These are phyloP conservation scores for Tetragonia tetragonoides DNA, from an alignment of 148 eudicot species.

Conservation along the genomic window DNA sequence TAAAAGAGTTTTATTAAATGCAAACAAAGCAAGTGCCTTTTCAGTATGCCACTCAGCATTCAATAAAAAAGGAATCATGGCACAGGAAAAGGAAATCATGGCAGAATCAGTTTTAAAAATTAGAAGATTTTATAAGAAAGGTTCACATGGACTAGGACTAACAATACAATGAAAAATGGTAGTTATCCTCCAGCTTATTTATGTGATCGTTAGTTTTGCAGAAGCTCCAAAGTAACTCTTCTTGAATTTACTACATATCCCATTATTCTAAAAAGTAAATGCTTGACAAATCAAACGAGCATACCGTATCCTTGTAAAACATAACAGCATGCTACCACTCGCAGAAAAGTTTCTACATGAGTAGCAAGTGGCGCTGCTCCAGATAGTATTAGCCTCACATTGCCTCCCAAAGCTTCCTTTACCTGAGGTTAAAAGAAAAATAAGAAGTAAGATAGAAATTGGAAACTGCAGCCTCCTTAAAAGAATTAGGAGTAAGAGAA, in stretches of 20 bases:
- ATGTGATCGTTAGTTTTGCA: not conserved
- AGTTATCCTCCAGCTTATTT: not conserved
- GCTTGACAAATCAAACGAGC: conserved; percentile 8
- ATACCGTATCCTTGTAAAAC: conserved; percentile 98
- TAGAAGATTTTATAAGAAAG: no score
- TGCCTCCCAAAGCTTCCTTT: conserved; percentile 86
- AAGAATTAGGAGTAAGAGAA: not conserved
- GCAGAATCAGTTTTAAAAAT: no score
- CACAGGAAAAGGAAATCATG: no score
- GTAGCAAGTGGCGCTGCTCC: conserved; percentile 98
- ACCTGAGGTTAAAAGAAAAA: conserved; percentile 47
- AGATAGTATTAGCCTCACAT: conserved; percentile 78
- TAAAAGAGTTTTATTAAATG: no score
- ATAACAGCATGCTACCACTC: conserved; percentile 86
- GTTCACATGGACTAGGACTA: no score
- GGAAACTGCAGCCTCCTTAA: not conserved
- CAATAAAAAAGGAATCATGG: no score
- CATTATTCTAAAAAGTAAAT: not conserved
- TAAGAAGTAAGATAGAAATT: not conserved
- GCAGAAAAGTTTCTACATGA: conserved; percentile 83
- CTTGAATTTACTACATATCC: not conserved
- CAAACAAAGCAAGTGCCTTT: no score
- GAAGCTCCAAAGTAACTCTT: not conserved
- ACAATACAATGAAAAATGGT: not conserved
- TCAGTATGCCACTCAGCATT: no score